phyloP scores from a whole-genome alignment of 257 asterid genomes.

The Forsythia viridissima region DNA sequence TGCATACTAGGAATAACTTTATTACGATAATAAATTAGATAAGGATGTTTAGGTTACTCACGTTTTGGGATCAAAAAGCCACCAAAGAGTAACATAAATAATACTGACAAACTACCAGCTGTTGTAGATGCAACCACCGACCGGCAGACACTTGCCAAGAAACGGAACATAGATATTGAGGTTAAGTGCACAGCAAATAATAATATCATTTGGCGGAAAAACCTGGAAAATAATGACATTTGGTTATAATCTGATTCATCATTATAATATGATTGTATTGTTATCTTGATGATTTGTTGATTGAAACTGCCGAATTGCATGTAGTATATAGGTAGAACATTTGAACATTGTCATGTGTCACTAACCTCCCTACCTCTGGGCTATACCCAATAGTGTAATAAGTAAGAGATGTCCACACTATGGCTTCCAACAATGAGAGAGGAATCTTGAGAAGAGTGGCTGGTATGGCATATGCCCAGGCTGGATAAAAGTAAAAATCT shows the following conservation, averaged over 20 bases:
- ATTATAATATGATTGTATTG: neutral
- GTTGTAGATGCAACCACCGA: slow-evolving; percentile 46
- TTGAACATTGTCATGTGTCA: neutral
- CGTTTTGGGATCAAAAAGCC: slow-evolving; percentile 67
- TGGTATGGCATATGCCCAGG: slow-evolving; percentile 61
- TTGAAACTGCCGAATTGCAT: neutral
- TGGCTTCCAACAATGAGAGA: slow-evolving; percentile 37
- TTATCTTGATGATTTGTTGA: neutral
- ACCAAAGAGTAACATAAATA: slow-evolving; percentile 46
- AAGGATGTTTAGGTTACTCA: slow-evolving; percentile 24
- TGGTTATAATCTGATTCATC: slow-evolving; percentile 9
- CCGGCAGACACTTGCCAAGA: slow-evolving; percentile 59
- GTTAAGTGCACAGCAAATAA: slow-evolving; percentile 57
- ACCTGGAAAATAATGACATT: slow-evolving; percentile 40
- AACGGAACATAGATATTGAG: slow-evolving; percentile 59
- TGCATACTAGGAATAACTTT: neutral
- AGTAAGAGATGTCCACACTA: slow-evolving; percentile 40
- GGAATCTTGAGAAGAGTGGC: slow-evolving; percentile 50
- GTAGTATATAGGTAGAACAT: neutral
- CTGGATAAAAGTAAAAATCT: slow-evolving; percentile 46
- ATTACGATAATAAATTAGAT: neutral
- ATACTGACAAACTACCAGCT: slow-evolving; percentile 44
- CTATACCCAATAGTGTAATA: slow-evolving; percentile 59
- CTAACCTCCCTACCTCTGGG: slow-evolving; percentile 64
- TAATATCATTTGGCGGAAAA: slow-evolving; percentile 53